phyloP scores from a whole-genome alignment of 306 rosid species.

The Lupinus albus region DNA sequence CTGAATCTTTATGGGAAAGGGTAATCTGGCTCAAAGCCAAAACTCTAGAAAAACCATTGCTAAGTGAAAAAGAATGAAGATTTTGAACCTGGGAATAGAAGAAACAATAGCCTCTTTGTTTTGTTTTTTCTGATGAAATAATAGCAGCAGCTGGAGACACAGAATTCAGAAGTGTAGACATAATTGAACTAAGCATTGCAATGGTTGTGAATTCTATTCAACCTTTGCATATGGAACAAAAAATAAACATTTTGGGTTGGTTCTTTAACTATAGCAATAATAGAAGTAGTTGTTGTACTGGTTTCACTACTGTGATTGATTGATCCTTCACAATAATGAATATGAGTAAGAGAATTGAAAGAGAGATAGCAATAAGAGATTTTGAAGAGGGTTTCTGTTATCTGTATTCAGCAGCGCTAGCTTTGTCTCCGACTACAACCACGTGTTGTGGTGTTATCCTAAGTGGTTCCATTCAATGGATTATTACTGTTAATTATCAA shows the following conservation, averaged over 20 bases:
- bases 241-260: conserved; percentile 29
- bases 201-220: conserved; percentile 27
- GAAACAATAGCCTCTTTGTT: conserved; percentile 52
- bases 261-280: conserved; percentile 17
- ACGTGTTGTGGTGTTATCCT: conserved; percentile 46
- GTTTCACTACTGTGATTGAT: neutral
- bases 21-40: conserved; percentile 63
- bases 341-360: conserved; percentile 7
- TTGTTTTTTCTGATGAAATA: conserved; percentile 50
- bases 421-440: conserved; percentile 40
- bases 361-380: neutral
- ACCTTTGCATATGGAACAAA: conserved; percentile 22
- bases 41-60: conserved; percentile 69
- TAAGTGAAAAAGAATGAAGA: conserved; percentile 51
- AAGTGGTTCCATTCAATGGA: neutral
- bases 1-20: conserved; percentile 63
- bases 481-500: no score
- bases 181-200: conserved; percentile 32
- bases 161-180: conserved; percentile 64
- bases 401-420: neutral
- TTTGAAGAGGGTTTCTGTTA: neutral
- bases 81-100: conserved; percentile 51
- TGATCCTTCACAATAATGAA: conserved; percentile 4
- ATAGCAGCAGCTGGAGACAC: conserved; percentile 50
- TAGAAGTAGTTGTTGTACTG: neutral